These are phyloP conservation scores for Pichia sp. DNA, from an alignment of 1,139 yeast species.

Conservation along the genomic window DNA sequence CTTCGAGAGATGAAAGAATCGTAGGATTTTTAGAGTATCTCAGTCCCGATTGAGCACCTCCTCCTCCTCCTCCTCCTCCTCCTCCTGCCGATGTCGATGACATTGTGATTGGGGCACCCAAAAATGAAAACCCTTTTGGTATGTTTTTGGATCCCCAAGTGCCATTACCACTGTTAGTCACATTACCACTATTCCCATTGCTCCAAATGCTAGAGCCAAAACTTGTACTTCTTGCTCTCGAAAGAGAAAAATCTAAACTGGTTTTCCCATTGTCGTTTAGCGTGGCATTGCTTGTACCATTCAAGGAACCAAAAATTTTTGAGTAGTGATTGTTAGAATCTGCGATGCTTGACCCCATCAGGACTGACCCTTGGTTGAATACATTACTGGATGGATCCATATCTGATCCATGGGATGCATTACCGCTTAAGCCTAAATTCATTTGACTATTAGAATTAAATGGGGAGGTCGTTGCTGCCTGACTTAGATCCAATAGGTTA, in stretches of 20 bases:
- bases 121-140: constrained; percentile 13
- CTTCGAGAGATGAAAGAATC: background rate
- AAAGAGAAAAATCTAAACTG: constrained; percentile 18
- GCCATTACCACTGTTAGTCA: background rate
- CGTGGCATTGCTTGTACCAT: background rate
- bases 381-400: constrained; percentile 9
- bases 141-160: constrained; percentile 20
- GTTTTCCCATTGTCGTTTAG: constrained; percentile 1
- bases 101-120: constrained; percentile 20
- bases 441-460: constrained; percentile 14
- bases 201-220: constrained; percentile 35
- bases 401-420: constrained; percentile 9
- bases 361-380: constrained; percentile 11
- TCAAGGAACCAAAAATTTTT: constrained; percentile 23
- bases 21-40: background rate
- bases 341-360: constrained; percentile 18
- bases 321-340: constrained; percentile 23
- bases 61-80: no score
- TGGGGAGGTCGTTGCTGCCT: constrained; percentile 21
- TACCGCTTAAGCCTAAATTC: constrained; percentile 15
- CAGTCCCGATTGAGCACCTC: background rate
- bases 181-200: constrained; percentile 19
- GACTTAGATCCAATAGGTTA: constrained; percentile 7
- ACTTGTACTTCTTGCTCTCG: constrained; percentile 31
- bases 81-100: constrained; percentile 6